Base-by-base conservation (phyloP, 2,329 filamentous ascomycete species). In the Graphilbum fragrans region DNA sequence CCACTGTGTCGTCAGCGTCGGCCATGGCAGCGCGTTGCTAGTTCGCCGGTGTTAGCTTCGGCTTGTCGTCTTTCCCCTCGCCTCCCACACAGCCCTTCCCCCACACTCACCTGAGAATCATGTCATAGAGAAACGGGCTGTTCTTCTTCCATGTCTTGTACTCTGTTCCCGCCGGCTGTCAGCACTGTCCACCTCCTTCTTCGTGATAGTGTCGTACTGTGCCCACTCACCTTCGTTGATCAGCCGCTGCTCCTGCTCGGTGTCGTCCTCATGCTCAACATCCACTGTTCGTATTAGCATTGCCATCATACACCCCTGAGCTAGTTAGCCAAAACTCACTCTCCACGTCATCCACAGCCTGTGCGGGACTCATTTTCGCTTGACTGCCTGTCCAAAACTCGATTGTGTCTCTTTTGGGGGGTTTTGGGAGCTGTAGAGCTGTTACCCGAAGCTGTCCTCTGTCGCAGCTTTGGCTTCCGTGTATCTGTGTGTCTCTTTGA, bases 111-210 rank as follows among this genome's bases (percentile, higher is more conserved):
- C 80, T 88, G 49, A 96, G 72, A 50, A 98, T 92, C 78, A 95
- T 86, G 60, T 98, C 92, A 62, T 98, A 98, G 53, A 98, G 82
- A 58, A 96, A 96, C 4, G 92, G 88, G 50, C 85, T 86, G 64
- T 98, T 98, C 71, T 98, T 98, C 73, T 98, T 98, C 92, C 92
- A 98, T 50, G 90, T 95, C 63, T 98, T 98, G 75, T 98, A 98
- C 61, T 98, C 92, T 87, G 27, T 5, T 8, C 5, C 5, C 19
- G 32, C 14, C 25, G 2, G 14, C 11, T 3, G 12, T 43, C 25
- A 43, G 41, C 37, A 7, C 19, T n/a, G 14, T 34, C n/a, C 29
- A 17, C 21, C 22, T 29, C 11, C 18, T 2, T 36, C 36, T 16
- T 11, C 17, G 3, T 29, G 18, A 9, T 35, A 18, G 23, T 7